phyloP scores from a whole-genome alignment of 495 filamentous ascomycete genomes.

The Podospora comata region DNA sequence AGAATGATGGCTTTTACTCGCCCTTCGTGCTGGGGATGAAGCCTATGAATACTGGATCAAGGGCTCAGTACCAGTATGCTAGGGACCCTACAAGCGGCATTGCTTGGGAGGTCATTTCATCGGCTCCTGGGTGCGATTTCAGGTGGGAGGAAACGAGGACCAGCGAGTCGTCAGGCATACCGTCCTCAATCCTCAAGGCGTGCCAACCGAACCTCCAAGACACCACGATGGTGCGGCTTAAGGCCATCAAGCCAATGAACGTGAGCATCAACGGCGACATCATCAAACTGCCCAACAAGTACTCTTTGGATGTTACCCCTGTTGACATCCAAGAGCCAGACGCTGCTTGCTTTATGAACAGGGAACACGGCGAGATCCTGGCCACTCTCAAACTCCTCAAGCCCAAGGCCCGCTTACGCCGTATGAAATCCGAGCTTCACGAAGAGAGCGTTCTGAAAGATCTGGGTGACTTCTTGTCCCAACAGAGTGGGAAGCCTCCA shows the following conservation, averaged over 20 bases:
- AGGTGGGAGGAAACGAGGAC: not conserved
- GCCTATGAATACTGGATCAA: constrained; percentile 6
- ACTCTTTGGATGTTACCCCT: constrained; percentile 24
- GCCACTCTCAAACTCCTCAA: constrained; percentile 20
- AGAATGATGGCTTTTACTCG: constrained; percentile 8
- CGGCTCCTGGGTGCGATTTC: constrained; percentile 19
- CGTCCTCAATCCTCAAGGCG: not conserved
- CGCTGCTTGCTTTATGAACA: not conserved
- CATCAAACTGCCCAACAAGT: constrained; percentile 26
- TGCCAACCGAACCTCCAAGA: constrained; percentile 11
- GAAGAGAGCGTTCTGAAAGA: constrained; percentile 9
- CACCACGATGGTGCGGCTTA: constrained; percentile 19
- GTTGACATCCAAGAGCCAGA: constrained; percentile 6
- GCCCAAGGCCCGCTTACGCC: not conserved
- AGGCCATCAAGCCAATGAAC: constrained; percentile 21
- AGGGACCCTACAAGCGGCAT: constrained; percentile 10
- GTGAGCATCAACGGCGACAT: constrained; percentile 27
- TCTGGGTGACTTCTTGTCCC: constrained; percentile 10
- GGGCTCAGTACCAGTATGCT: constrained; percentile 6
- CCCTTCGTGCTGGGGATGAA: constrained; percentile 16
- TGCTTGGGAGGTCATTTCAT: constrained; percentile 25
- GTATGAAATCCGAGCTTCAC: constrained; percentile 8
- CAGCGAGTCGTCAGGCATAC: not conserved
- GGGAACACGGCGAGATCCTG: constrained; percentile 3
- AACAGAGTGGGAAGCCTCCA: not conserved